Conservation (phyloP, 257 asterid species). For the Handroanthus guayacan region DNA sequence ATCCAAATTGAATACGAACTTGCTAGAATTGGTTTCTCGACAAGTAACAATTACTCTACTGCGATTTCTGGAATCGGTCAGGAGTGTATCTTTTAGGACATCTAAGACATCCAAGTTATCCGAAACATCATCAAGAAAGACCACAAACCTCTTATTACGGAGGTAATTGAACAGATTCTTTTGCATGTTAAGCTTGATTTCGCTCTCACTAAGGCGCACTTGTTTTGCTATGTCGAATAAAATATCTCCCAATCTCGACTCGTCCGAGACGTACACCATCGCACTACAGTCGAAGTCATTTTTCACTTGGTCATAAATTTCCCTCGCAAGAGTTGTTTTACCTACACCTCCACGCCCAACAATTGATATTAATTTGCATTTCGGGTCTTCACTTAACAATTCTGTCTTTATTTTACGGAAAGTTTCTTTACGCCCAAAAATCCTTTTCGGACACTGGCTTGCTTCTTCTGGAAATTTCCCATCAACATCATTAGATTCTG, state of each 20-base stretch:
- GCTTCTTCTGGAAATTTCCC: no score
- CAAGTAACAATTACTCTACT: background rate
- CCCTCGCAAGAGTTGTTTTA: background rate
- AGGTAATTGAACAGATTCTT: background rate
- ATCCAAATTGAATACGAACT: background rate
- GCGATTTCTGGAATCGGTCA: background rate
- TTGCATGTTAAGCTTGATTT: background rate
- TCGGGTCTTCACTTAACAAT: background rate
- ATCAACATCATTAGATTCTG: no score
- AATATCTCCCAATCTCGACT: background rate
- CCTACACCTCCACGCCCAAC: conserved; percentile 7
- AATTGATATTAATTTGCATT: background rate
- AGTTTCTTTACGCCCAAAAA: background rate
- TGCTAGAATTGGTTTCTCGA: background rate
- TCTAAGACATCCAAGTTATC: background rate
- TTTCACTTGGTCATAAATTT: background rate
- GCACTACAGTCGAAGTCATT: background rate
- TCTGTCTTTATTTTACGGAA: background rate
- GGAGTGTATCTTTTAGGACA: background rate
- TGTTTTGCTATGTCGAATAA: background rate
- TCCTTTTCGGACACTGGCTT: background rate
- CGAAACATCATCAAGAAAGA: background rate
- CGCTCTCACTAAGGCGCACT: background rate
- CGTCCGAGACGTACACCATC: background rate
- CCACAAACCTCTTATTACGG: background rate